Evolutionary conservation across 768 basidiomycete species (phyloP).

Genomic region (Serendipita indica): DNA sequence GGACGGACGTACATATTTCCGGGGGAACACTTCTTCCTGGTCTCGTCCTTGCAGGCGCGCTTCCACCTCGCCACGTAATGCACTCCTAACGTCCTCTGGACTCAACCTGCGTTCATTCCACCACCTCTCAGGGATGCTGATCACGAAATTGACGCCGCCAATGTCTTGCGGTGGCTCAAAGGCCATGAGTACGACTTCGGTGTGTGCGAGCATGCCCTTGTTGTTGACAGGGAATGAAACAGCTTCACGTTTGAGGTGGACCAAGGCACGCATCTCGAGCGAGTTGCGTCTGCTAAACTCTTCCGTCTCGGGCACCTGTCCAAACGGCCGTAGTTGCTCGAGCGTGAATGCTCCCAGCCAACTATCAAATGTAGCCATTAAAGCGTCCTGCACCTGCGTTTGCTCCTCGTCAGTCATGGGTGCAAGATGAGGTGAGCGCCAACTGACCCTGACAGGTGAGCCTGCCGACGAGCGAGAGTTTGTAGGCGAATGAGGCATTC

Average conservation of each 20-base stretch:
- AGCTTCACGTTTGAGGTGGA: background rate
- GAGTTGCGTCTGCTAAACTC: background rate
- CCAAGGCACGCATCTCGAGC: background rate
- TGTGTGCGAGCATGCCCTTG: background rate
- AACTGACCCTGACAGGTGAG: no score
- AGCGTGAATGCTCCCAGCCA: background rate
- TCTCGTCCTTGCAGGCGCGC: background rate
- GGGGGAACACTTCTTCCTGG: background rate
- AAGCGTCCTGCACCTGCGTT: background rate
- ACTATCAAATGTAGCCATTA: background rate
- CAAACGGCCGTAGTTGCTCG: background rate
- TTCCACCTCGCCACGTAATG: background rate
- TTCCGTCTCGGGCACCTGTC: background rate
- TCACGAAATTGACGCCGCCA: background rate
- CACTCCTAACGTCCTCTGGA: background rate
- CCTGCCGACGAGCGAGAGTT: no score
- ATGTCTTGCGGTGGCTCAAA: background rate
- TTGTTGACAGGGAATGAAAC: background rate
- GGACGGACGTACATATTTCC: conserved; percentile 7
- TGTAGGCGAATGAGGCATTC: no score
- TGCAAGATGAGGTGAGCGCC: no score
- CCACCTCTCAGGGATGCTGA: background rate
- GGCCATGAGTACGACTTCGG: background rate
- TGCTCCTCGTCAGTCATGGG: no score
- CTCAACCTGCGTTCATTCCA: background rate